Evolutionary conservation across 1,139 yeast genomes (phyloP).

Genomic region (Debaryomyces sp.): DNA sequence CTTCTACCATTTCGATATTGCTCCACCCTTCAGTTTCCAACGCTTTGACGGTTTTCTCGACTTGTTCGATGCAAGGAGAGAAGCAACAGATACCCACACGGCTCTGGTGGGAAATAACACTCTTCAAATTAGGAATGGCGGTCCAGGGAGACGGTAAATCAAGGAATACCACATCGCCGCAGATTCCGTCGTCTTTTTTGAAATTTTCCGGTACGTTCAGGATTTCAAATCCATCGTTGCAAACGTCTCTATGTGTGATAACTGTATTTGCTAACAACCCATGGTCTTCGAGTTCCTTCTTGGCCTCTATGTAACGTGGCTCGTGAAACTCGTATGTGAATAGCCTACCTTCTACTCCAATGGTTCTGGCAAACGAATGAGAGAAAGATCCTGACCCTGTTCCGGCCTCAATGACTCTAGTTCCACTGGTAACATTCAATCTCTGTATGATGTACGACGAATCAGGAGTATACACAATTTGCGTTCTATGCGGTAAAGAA

Average conservation of each 20-base stretch:
- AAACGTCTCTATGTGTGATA: constrained; percentile 91
- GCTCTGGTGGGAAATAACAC: constrained; percentile 57
- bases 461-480: constrained; percentile 95
- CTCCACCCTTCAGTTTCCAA: constrained; percentile 80
- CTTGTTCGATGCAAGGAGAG: constrained; percentile 98
- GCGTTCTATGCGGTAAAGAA: constrained; percentile 95
- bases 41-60: constrained; percentile 77
- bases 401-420: constrained; percentile 92
- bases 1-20: constrained; percentile 92
- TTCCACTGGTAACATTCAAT: constrained; percentile 70
- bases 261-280: constrained; percentile 53
- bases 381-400: constrained; percentile 97
- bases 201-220: constrained; percentile 36
- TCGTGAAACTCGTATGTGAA: constrained; percentile 92
- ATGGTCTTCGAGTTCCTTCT: constrained; percentile 73
- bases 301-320: constrained; percentile 79
- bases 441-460: constrained; percentile 88
- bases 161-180: constrained; percentile 77
- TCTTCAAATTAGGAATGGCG: constrained; percentile 76
- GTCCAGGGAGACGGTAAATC: constrained; percentile 98
- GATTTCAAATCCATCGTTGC: constrained; percentile 78
- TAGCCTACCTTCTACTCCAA: constrained; percentile 61
- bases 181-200: constrained; percentile 29
- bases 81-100: constrained; percentile 84
- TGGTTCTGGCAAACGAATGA: constrained; percentile 87